phyloP scores from a whole-genome alignment of 805 yeast genomes.

The Candida loeiensis region DNA sequence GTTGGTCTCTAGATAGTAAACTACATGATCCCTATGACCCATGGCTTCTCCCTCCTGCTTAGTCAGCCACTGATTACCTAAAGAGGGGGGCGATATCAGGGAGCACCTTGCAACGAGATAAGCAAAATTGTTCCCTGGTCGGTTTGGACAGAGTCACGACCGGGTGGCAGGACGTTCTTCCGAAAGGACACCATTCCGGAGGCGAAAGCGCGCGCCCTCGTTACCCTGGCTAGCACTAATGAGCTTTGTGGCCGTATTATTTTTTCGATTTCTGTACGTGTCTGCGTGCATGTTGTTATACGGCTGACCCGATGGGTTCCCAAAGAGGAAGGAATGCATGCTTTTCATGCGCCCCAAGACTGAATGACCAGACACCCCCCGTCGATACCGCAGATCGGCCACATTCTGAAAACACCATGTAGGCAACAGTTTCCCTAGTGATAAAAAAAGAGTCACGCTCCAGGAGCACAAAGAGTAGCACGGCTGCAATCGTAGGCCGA shows the following conservation, averaged over 20 bases:
- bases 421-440: too few species aligned
- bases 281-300: constrained; percentile 3
- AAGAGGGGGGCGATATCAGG: background rate
- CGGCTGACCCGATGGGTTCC: constrained; percentile 5
- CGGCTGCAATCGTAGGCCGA: too few species aligned
- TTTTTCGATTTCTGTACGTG: constrained; percentile 1
- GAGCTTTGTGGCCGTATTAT: background rate
- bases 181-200: too few species aligned
- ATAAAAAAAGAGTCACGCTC: too few species aligned
- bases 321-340: background rate
- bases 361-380: background rate
- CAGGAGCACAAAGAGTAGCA: too few species aligned
- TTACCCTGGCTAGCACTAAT: background rate
- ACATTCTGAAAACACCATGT: too few species aligned
- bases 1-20: too few species aligned
- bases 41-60: too few species aligned
- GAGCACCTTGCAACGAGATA: background rate
- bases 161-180: too few species aligned
- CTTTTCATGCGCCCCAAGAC: background rate
- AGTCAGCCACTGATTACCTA: too few species aligned
- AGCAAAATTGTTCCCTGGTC: background rate
- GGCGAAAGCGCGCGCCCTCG: background rate
- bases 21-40: too few species aligned
- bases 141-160: too few species aligned
- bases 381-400: background rate